These are phyloP conservation scores for Astraeus odoratus DNA, from an alignment of 768 basidiomycete species.

Conservation along the genomic window DNA sequence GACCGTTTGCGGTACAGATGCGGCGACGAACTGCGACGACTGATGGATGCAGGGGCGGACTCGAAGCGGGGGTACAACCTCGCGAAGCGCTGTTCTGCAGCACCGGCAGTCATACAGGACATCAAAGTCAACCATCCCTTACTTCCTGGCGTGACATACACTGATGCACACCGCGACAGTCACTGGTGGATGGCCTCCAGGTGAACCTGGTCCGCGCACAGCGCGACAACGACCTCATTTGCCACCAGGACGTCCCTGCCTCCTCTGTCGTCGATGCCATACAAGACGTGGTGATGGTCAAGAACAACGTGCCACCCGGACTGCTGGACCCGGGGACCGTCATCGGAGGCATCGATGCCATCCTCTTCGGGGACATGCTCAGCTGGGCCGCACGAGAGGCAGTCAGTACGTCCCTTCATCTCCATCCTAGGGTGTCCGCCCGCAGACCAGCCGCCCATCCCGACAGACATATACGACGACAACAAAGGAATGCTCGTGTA, in stretches of 20 bases:
- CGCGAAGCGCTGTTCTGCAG: slow-evolving; percentile 56
- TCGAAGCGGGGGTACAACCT: slow-evolving; percentile 66
- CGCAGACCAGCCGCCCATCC: no score
- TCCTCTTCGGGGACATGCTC: slow-evolving; percentile 70
- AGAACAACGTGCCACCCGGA: slow-evolving; percentile 47
- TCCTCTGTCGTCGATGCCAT: slow-evolving; percentile 60
- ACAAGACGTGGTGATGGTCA: slow-evolving; percentile 58
- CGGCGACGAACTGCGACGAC: slow-evolving; percentile 77
- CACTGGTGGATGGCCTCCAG: slow-evolving; percentile 64
- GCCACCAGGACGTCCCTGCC: slow-evolving; percentile 82
- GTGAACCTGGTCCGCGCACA: slow-evolving; percentile 64
- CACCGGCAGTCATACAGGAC: slow-evolving; percentile 65
- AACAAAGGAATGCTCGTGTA: slow-evolving; percentile 64
- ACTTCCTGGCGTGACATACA: neutral
- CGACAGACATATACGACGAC: slow-evolving; percentile 78
- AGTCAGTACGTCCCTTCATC: slow-evolving; percentile 51
- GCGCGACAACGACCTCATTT: slow-evolving; percentile 93
- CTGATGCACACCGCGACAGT: slow-evolving; percentile 42
- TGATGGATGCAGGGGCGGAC: slow-evolving; percentile 57
- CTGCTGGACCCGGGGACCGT: slow-evolving; percentile 52
- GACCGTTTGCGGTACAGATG: slow-evolving; percentile 46
- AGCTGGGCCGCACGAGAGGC: slow-evolving; percentile 87
- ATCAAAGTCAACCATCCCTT: slow-evolving; percentile 49
- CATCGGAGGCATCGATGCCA: slow-evolving; percentile 43
- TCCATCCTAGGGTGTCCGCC: neutral